phyloP scores from a whole-genome alignment of 805 yeast genomes.

The Brettanomyces bruxellensis region DNA sequence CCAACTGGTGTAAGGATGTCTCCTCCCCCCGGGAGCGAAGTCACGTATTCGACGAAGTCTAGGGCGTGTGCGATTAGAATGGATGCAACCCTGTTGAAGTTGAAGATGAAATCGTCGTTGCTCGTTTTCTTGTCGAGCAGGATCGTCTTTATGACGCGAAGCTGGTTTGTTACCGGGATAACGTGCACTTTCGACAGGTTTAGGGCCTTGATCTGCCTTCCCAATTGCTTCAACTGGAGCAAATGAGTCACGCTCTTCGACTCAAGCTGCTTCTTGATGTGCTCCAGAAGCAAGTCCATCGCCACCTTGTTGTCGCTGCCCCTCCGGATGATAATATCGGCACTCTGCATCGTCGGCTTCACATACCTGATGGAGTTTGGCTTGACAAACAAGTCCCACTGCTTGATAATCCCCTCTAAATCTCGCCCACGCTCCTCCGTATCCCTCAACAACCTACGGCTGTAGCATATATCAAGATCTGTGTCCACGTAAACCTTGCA shows the following conservation, averaged over 20 bases:
- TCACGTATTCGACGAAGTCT: slow-evolving; percentile 39
- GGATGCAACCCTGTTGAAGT: slow-evolving; percentile 75
- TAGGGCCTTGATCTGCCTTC: slow-evolving; percentile 28
- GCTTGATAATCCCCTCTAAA: slow-evolving; percentile 68
- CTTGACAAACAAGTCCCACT: slow-evolving; percentile 87
- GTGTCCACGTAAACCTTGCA: slow-evolving; percentile 88
- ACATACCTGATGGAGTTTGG: slow-evolving; percentile 79
- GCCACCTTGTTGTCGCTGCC: slow-evolving; percentile 81
- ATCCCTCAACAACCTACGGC: slow-evolving; percentile 81
- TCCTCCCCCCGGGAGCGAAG: background rate
- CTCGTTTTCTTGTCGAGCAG: slow-evolving; percentile 45
- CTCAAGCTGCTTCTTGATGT: slow-evolving; percentile 63
- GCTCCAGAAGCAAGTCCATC: slow-evolving; percentile 68
- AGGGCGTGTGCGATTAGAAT: slow-evolving; percentile 61
- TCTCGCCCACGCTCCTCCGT: slow-evolving; percentile 82
- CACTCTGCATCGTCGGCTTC: slow-evolving; percentile 64
- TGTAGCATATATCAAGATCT: slow-evolving; percentile 85
- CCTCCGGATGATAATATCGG: slow-evolving; percentile 86
- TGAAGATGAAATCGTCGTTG: slow-evolving; percentile 76
- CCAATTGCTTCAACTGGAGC: slow-evolving; percentile 49
- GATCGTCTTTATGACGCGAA: slow-evolving; percentile 62
- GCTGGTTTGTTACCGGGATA: slow-evolving; percentile 53
- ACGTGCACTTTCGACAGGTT: slow-evolving; percentile 26
- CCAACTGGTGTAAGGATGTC: slow-evolving; percentile 35
- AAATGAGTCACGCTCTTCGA: slow-evolving; percentile 63